phyloP scores from a whole-genome alignment of 106 monocot genomes.

The Acanthochlamys bracteata region DNA sequence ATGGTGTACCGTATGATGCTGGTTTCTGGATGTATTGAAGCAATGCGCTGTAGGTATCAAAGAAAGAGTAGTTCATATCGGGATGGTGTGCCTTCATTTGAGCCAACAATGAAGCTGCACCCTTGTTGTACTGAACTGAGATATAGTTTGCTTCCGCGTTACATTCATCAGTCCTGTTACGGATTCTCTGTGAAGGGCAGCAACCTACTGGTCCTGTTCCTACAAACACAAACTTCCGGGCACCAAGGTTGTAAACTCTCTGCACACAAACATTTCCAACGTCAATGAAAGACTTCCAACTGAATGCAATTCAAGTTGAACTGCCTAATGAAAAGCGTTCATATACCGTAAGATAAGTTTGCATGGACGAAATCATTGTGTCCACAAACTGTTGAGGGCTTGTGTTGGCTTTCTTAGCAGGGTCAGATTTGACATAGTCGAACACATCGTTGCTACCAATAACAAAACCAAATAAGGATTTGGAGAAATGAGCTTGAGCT shows the following conservation, averaged over 20 bases:
- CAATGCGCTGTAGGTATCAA: constrained; percentile 14
- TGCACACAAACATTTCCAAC: constrained; percentile 13
- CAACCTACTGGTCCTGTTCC: constrained; percentile 70
- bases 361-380: constrained; percentile 32
- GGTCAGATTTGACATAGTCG: constrained; percentile 12
- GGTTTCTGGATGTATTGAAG: constrained; percentile 32
- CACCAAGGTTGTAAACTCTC: constrained; percentile 69
- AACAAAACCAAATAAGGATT: constrained; percentile 17
- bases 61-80: constrained; percentile 61
- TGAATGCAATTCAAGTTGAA: neutral
- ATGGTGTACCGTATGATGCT: constrained; percentile 20
- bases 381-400: constrained; percentile 30
- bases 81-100: constrained; percentile 26
- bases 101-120: constrained; percentile 23
- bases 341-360: constrained; percentile 45
- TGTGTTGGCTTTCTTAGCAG: neutral
- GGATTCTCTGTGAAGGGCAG: constrained; percentile 40
- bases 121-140: constrained; percentile 28
- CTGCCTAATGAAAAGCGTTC: neutral
- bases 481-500: constrained; percentile 23
- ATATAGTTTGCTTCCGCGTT: constrained; percentile 26
- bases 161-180: constrained; percentile 33
- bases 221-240: constrained; percentile 51
- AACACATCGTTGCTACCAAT: constrained; percentile 36
- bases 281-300: no score